These are phyloP conservation scores for Aspergillus bridgeri DNA, from an alignment of 495 filamentous ascomycete genomes.

Conservation along the genomic window DNA sequence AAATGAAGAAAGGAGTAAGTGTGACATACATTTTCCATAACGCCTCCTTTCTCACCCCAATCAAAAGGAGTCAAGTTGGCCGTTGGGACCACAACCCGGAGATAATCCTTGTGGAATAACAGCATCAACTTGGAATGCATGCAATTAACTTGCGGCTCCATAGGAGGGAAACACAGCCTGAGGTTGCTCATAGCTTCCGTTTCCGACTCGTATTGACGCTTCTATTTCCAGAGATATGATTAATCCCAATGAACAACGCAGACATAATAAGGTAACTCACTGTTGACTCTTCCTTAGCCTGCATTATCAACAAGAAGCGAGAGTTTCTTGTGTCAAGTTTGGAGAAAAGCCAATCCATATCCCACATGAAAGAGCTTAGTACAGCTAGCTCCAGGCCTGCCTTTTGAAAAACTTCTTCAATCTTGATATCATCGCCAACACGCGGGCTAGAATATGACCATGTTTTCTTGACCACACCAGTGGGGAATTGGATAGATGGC, in stretches of 20 bases:
- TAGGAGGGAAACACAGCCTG: conserved; percentile 75
- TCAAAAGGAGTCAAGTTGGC: conserved; percentile 79
- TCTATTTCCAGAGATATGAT: conserved; percentile 14
- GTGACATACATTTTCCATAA: conserved; percentile 70
- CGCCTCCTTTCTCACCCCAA: conserved; percentile 72
- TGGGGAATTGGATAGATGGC: conserved; percentile 56
- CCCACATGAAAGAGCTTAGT: conserved; percentile 84
- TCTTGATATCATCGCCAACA: conserved; percentile 69
- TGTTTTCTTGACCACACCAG: conserved; percentile 79
- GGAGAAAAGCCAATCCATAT: conserved; percentile 65
- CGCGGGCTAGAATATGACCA: conserved; percentile 58
- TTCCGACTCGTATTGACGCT: conserved; percentile 41
- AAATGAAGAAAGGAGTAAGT: background rate
- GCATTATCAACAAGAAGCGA: conserved; percentile 65
- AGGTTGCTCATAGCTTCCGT: conserved; percentile 52
- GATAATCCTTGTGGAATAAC: conserved; percentile 62
- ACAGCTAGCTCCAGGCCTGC: conserved; percentile 69
- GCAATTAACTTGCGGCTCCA: conserved; percentile 58
- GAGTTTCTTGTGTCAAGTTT: conserved; percentile 55
- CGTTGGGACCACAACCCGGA: conserved; percentile 75
- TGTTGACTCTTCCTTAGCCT: conserved; percentile 57
- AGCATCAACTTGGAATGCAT: conserved; percentile 94
- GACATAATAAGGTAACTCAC: conserved; percentile 27
- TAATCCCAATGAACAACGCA: background rate
- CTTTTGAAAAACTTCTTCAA: conserved; percentile 84